Percentiles rank a stretch among this genome's conserved stretches.
Evolutionary conservation across 441 rosid species (phyloP).

Genomic region (Adansonia madagascariensis): DNA sequence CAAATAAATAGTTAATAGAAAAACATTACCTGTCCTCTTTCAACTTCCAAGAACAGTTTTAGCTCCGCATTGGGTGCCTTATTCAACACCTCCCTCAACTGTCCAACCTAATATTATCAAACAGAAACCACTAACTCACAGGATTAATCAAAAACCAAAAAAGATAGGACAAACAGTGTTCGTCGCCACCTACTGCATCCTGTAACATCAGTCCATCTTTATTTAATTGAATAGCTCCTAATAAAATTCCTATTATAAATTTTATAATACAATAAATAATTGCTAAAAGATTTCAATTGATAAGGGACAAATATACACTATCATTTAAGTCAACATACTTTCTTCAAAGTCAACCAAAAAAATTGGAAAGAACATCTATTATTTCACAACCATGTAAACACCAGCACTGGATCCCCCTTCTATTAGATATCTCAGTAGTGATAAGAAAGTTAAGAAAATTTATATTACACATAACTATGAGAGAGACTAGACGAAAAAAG

Average conservation of each 20-base stretch:
- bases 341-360: neutral
- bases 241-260: neutral
- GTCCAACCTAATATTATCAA: slow-evolving; percentile 72
- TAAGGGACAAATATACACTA: neutral
- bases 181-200: neutral
- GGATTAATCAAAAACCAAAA: neutral
- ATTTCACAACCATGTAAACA: neutral
- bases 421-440: neutral
- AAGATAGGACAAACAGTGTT: neutral
- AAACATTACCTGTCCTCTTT: slow-evolving; percentile 65
- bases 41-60: slow-evolving; percentile 88
- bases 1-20: neutral
- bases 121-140: neutral
- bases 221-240: neutral
- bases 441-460: neutral
- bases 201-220: neutral
- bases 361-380: neutral
- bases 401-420: neutral
- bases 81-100: slow-evolving; percentile 80
- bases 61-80: slow-evolving; percentile 77
- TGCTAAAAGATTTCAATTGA: neutral
- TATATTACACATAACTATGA: neutral
- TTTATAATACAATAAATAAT: neutral
- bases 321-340: neutral
- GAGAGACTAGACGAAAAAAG: slow-evolving; percentile 1